These are phyloP conservation scores for Pholiota molesta DNA, from an alignment of 768 basidiomycete species.

Conservation along the genomic window DNA sequence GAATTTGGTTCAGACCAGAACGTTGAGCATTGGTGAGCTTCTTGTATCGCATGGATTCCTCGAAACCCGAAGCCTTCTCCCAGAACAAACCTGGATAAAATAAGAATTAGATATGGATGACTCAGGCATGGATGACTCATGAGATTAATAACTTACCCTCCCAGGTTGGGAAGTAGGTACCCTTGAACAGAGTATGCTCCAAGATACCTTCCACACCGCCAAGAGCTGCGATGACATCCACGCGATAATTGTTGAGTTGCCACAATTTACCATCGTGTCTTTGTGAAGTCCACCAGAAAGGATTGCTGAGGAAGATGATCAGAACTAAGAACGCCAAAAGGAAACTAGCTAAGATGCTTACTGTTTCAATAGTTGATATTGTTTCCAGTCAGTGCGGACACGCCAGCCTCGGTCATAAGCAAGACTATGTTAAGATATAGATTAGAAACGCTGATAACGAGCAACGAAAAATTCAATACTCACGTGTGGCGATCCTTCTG, in stretches of 20 bases:
- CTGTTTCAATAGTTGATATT: constrained; percentile 93
- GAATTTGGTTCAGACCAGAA: constrained; percentile 96
- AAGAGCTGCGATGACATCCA: constrained; percentile 97
- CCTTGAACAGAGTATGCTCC: constrained; percentile 97
- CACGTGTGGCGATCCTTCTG: constrained; percentile 96
- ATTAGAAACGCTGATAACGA: neutral
- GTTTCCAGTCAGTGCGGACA: constrained; percentile 97
- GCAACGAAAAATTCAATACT: constrained; percentile 24
- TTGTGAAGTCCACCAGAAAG: constrained; percentile 99
- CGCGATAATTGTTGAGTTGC: constrained; percentile 98
- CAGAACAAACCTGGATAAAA: constrained; percentile 80
- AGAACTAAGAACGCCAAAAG: constrained; percentile 1
- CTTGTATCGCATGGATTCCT: constrained; percentile 95
- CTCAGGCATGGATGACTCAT: neutral
- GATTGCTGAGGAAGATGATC: constrained; percentile 60
- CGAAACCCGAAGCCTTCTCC: constrained; percentile 98
- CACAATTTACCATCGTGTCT: constrained; percentile 95
- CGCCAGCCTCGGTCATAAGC: constrained; percentile 99
- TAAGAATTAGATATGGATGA: constrained; percentile 6
- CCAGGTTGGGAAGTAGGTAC: constrained; percentile 98
- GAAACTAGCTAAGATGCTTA: constrained; percentile 36
- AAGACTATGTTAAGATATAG: constrained; percentile 46
- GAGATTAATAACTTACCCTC: constrained; percentile 56
- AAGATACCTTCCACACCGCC: constrained; percentile 97
- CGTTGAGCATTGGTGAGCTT: constrained; percentile 98